Base-by-base conservation (phyloP, 2,329 filamentous ascomycete species). In the Botrytis tulipae region DNA sequence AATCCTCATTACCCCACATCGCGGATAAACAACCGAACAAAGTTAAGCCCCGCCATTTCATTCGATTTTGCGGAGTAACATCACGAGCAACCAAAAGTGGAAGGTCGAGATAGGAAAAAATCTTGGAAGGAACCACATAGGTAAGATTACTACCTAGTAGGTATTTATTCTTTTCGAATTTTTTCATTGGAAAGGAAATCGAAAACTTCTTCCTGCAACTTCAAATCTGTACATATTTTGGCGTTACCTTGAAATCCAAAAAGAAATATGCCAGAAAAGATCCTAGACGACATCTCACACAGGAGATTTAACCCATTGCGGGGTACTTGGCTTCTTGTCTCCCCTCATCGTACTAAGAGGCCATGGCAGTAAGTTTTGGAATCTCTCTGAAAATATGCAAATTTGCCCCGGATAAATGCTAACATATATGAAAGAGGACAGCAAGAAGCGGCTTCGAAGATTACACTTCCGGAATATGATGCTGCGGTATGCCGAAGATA, bases 271-370 rank as follows among this genome's bases (percentile, higher is more conserved):
- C 88, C 89, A 14, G 91, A 92, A 80, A 87, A 89, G 76, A 90
- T 95, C 68, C 90, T 99, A 69, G 91, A 98, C 86, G 95, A 99
- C 82, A 98, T 99, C 80, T 97, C 96, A 60, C 96, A 99, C 82
- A 88, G 96, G 79, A 92, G 96, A 82, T 98, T 92, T 83, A 99
- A 99, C 82, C 93, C 94, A 71, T 87, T 99, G 75, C 92, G 93
- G 77, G 94, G 93, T 75, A 94, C 92, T 75, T 97, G 95, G 92
- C 88, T 99, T 75, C 88, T 99, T 54, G 96, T 99, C 22, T 98
- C 96, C 25, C 96, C 96, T 75, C 96, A 99, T 83, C 88, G 96
- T 72, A 98, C 95, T 71, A 98, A 98, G 88, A 89, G 96, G 77
- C 96, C 96, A 80, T 99, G 96, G 96, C 96, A 98, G 93, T 97